phyloP scores from a whole-genome alignment of 495 filamentous ascomycete genomes.

The Poronia punctata region DNA sequence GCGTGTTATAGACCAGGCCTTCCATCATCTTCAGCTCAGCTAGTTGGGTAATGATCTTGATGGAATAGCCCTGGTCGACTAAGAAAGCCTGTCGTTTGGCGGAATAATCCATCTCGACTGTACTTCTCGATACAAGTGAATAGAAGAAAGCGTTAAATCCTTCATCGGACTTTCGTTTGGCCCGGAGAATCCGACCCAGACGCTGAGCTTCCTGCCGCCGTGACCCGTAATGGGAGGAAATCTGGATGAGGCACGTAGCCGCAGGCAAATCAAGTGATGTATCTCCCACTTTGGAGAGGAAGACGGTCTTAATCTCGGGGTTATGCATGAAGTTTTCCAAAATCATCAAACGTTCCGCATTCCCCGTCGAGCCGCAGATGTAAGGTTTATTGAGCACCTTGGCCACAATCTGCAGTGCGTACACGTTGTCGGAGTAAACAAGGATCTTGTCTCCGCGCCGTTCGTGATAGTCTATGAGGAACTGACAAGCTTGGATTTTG shows the following conservation, averaged over 20 bases:
- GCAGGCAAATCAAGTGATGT: conserved; percentile 95
- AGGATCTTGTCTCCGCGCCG: conserved; percentile 95
- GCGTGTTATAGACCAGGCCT: conserved; percentile 71
- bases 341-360: conserved; percentile 80
- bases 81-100: conserved; percentile 96
- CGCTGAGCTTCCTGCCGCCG: conserved; percentile 95
- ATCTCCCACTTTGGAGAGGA: conserved; percentile 96
- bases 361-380: conserved; percentile 86
- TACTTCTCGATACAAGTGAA: conserved; percentile 93
- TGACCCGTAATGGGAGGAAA: conserved; percentile 96
- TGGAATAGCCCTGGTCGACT: conserved; percentile 97
- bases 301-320: conserved; percentile 86
- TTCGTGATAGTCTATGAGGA: conserved; percentile 97
- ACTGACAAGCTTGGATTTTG: conserved; percentile 95
- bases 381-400: conserved; percentile 78
- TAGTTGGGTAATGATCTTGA: conserved; percentile 97
- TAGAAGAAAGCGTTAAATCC: conserved; percentile 99
- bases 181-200: conserved; percentile 87
- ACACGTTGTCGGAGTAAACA: conserved; percentile 98
- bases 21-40: conserved; percentile 81
- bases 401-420: conserved; percentile 81
- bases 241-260: conserved; percentile 95
- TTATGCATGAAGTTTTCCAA: conserved; percentile 97
- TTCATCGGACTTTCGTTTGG: conserved; percentile 94
- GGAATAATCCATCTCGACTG: conserved; percentile 96